Evolutionary conservation across 176 grass and related monocot genomes (phyloP), one percentile per base, ranked within the genome.

Genomic region (Zea luxurians): DNA sequence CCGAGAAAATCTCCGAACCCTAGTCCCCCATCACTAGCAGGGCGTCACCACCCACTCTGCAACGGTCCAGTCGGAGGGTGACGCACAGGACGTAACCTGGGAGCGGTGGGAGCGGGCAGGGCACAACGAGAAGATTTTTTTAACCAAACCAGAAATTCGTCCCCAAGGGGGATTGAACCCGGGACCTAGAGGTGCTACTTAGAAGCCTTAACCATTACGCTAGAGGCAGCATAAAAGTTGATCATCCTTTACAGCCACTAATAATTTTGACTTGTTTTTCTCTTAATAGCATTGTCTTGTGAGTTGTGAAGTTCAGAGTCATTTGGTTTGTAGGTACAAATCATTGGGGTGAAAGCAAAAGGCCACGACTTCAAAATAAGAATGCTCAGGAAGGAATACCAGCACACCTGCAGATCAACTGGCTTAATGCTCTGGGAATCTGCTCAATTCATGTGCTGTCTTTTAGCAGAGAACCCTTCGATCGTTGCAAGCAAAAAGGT

Each of bases 401-500:
- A 97, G 76, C 94, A 93, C 85, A 93, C 86, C 8, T 97, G 94
- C 89, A 97, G 90, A 88, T 91, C 75, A 46, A 93, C 94, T 12
- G 94, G 94, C 18, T 74, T 97, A 59, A 97, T 93, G 91, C 73
- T 97, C 48, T 97, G 94, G 94, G 89, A 97, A 80, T 93, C 86
- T 58, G 94, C 94, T 86, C 91, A 80, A 46, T 82, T 97, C 75
- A 89, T 93, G 88, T 91, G 91, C 79, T 66, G 58, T 83, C 57
- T 97, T 66, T 68, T 97, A 85, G 84, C 94, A 37, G 83, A 98
- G 80, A 98, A 94, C 68, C 89, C 95, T 85, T 90, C 76, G 42
- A 90, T 94, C 49, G 78, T 84, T 36, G 48, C 84, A 36, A 91
- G 89, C n/a, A 98, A 83, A 90, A 94, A 66, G 77, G 75, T 98